Base-by-base conservation (phyloP, 768 basidiomycete genomes). In the Phanerochaete carnosa region DNA sequence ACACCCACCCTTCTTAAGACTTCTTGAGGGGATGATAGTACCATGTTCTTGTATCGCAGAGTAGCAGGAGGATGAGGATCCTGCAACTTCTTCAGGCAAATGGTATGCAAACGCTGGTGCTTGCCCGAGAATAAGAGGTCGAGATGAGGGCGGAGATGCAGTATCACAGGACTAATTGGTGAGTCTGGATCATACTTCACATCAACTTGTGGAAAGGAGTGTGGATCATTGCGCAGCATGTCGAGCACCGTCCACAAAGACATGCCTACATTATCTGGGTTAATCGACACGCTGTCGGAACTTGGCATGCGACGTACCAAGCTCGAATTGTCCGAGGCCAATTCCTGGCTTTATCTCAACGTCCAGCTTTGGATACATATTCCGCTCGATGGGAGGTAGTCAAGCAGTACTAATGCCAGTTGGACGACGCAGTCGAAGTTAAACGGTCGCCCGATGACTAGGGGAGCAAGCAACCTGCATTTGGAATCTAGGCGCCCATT, bases 71-170 rank as follows among this genome's bases (percentile, higher is more conserved):
- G 90, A 69, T 83, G 80, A 16, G 82, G 80, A 55, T 87, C 86
- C 22, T 83, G 85, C 16, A 91, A 80, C 64, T 80, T 85, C 65
- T 87, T 81, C 39, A 92, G 72, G 65, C 83, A 87, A 53, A 94
- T 90, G 6, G 89, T 92, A 58, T 89, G 89, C 22, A 94, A 79
- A 23, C 92, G 84, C 65, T 94, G 92, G 61, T 88, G 81, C 65
- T 82, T 82, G 12, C 88, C 85, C 19, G 92, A 91, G 73, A 94
- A 94, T 46, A 94, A 79, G n/a, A 94, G 81, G 70, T 93, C 90
- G 56, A 94, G 77, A 69, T 94, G 89, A 1, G 92, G 92, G 19
- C 87, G 85, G 28, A 93, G 74, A 66, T 93, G 90, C 0, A 94
- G 74, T 66, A 94, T 81, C 25, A 94, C 78, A 1, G 91, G 90